phyloP scores from a whole-genome alignment of 1,284 basidiomycete species.

The Earliella scabrosa region DNA sequence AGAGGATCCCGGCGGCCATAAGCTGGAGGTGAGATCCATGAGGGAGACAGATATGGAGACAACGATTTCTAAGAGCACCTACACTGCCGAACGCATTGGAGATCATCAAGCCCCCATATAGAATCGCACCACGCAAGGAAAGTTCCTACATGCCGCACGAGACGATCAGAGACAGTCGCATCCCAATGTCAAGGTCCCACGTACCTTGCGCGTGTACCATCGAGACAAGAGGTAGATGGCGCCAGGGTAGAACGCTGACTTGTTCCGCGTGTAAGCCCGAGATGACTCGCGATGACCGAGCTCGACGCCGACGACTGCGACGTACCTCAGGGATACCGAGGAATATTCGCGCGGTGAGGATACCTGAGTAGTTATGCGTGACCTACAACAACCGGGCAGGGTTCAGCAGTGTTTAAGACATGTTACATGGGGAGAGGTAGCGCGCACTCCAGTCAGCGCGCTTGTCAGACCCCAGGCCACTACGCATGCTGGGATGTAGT shows the following conservation, averaged over 20 bases:
- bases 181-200: neutral
- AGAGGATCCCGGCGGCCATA: constrained; percentile 72
- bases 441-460: constrained; percentile 57
- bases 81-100: constrained; percentile 80
- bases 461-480: constrained; percentile 68
- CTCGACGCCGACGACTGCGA: neutral
- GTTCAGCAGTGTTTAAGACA: neutral
- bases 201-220: constrained; percentile 69
- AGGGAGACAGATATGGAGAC: too few species aligned
- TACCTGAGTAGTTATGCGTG: constrained; percentile 57
- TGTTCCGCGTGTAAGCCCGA: constrained; percentile 43
- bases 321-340: constrained; percentile 64
- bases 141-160: constrained; percentile 50
- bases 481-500: constrained; percentile 64
- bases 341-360: constrained; percentile 62
- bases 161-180: neutral
- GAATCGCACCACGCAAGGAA: constrained; percentile 69
- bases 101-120: constrained; percentile 69
- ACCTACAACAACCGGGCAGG: constrained; percentile 39
- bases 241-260: constrained; percentile 73
- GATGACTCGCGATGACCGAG: neutral
- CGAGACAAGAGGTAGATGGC: constrained; percentile 65
- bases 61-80: constrained; percentile 25
- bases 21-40: constrained; percentile 42
- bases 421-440: constrained; percentile 7